Evolutionary conservation across 1,139 yeast species (phyloP).

Genomic region (Geotrichum bryndzae): DNA sequence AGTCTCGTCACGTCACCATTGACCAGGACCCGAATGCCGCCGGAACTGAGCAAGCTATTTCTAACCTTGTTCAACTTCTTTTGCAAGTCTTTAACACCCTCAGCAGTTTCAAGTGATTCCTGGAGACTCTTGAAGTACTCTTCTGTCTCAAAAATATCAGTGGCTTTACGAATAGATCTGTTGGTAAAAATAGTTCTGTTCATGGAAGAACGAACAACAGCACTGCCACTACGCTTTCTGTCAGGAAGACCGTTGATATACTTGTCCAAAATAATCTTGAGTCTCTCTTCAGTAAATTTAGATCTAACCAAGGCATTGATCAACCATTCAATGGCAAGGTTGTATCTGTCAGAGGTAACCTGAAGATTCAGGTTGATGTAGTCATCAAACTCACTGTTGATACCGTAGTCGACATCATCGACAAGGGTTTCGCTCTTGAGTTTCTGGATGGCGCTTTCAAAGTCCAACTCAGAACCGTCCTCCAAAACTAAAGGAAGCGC

Average conservation of each 20-base stretch:
- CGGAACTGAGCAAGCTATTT: slow-evolving; percentile 48
- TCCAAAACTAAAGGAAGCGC: slow-evolving; percentile 65
- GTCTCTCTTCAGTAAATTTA: slow-evolving; percentile 66
- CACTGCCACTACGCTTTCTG: slow-evolving; percentile 69
- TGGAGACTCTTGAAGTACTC: slow-evolving; percentile 45
- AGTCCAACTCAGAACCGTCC: slow-evolving; percentile 54
- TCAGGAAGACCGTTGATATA: slow-evolving; percentile 72
- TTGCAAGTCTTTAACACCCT: slow-evolving; percentile 43
- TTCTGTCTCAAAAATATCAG: slow-evolving; percentile 63
- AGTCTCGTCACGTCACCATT: slow-evolving; percentile 58
- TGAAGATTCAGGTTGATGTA: slow-evolving; percentile 48
- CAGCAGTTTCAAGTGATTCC: slow-evolving; percentile 41
- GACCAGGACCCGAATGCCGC: slow-evolving; percentile 63
- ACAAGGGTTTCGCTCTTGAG: slow-evolving; percentile 70
- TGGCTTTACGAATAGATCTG: slow-evolving; percentile 59
- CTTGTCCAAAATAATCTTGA: slow-evolving; percentile 66
- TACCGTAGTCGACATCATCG: slow-evolving; percentile 47
- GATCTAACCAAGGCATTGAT: slow-evolving; percentile 56
- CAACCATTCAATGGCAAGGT: slow-evolving; percentile 71
- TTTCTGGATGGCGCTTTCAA: slow-evolving; percentile 66
- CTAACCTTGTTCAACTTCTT: slow-evolving; percentile 55
- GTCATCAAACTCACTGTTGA: slow-evolving; percentile 59
- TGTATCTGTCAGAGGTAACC: slow-evolving; percentile 58
- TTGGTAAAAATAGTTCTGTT: slow-evolving; percentile 49
- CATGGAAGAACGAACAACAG: slow-evolving; percentile 61